Evolutionary conservation across 768 basidiomycete species (phyloP).

Genomic region (Collybia mongolica): DNA sequence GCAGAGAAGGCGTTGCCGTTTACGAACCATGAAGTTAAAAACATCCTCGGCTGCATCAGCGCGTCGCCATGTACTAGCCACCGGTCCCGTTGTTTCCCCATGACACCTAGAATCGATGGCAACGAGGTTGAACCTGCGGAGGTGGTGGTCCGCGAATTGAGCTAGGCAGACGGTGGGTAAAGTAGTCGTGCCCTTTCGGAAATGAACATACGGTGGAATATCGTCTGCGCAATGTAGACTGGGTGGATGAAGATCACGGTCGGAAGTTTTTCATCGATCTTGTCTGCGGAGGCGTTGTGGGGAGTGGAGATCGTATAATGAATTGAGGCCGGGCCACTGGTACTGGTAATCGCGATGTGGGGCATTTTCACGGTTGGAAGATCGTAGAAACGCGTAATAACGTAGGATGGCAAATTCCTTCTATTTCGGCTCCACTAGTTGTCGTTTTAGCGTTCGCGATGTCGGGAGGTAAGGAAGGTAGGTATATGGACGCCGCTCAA

Average conservation of each 20-base stretch:
- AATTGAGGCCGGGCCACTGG: conserved; percentile 27
- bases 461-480: background rate
- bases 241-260: conserved; percentile 35
- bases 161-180: conserved; percentile 13
- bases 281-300: conserved; percentile 19
- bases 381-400: background rate
- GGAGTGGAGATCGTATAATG: conserved; percentile 38
- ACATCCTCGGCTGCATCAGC: conserved; percentile 33
- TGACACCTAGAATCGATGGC: conserved; percentile 30
- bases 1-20: background rate
- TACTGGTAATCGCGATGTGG: conserved; percentile 24
- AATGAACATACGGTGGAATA: conserved; percentile 28
- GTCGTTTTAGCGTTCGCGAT: conserved; percentile 2
- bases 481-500: conserved; percentile 1
- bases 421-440: background rate
- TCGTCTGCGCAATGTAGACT: conserved; percentile 27
- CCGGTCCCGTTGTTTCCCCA: conserved; percentile 27
- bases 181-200: background rate
- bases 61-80: conserved; percentile 22
- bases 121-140: conserved; percentile 38
- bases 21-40: conserved; percentile 32
- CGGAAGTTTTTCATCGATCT: conserved; percentile 28
- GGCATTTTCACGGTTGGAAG: conserved; percentile 21
- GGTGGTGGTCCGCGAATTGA: conserved; percentile 27
- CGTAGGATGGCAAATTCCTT: background rate